These are phyloP conservation scores for Arachis hypogaea DNA, from an alignment of 306 rosid species.

Conservation along the genomic window DNA sequence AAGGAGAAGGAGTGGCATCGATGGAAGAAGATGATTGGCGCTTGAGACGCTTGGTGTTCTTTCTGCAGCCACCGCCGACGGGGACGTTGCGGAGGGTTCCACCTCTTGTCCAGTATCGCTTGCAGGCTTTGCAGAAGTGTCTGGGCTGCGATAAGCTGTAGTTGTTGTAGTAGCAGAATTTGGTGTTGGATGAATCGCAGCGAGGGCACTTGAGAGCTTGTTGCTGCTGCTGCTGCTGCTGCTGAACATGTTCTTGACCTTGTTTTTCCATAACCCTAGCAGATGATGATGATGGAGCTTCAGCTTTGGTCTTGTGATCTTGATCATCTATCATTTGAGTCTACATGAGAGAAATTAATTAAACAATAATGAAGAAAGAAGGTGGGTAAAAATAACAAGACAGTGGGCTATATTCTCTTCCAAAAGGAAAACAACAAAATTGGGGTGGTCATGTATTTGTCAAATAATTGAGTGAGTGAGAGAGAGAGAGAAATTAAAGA, in stretches of 20 bases:
- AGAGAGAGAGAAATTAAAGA: conserved; percentile 34
- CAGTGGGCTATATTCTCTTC: conserved; percentile 73
- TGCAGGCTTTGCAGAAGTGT: conserved; percentile 97
- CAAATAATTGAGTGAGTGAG: conserved; percentile 68
- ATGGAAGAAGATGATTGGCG: conserved; percentile 42
- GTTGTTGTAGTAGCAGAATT: conserved; percentile 96
- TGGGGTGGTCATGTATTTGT: conserved; percentile 67
- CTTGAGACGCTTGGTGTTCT: conserved; percentile 76
- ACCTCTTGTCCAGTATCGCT: conserved; percentile 95
- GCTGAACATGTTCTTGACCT: conserved; percentile 60
- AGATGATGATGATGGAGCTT: conserved; percentile 11
- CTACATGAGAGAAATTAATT: conserved; percentile 28
- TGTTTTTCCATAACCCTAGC: conserved; percentile 67
- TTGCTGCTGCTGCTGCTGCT: conserved; percentile 40
- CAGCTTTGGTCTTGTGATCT: background rate
- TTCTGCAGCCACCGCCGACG: conserved; percentile 94
- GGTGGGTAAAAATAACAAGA: conserved; percentile 49
- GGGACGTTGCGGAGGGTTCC: conserved; percentile 95
- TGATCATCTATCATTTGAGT: conserved; percentile 61
- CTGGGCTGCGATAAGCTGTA: conserved; percentile 93
- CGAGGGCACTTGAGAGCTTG: conserved; percentile 80
- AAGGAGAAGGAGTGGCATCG: conserved; percentile 31
- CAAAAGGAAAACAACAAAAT: conserved; percentile 90
- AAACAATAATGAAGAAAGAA: conserved; percentile 19
- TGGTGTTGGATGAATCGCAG: conserved; percentile 92